A percentile compares a stretch with the other conserved stretches of the same genome.
phyloP scores from a whole-genome alignment of 2,329 filamentous ascomycete genomes.

The Fusarium sp. region DNA sequence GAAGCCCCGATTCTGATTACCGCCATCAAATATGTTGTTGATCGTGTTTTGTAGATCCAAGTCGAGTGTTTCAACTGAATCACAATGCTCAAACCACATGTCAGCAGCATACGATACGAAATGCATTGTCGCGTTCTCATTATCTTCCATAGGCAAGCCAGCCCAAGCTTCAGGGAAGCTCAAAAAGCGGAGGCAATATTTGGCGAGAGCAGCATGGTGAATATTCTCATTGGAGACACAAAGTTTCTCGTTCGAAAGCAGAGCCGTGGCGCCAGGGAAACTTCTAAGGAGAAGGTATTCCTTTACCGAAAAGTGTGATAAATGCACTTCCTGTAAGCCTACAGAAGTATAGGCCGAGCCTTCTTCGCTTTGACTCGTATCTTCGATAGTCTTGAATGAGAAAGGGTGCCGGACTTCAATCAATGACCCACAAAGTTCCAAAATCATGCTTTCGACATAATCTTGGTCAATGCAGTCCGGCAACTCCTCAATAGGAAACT shows the following conservation, averaged over 20 bases:
- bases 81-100: rapidly evolving
- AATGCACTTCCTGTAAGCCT: neutral
- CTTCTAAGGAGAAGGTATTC: neutral
- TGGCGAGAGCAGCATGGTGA: rapidly evolving
- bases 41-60: too few relatives aligned
- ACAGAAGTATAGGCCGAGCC: rapidly evolving
- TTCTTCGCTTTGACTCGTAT: rapidly evolving
- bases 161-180: rapidly evolving
- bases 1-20: neutral
- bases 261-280: rapidly evolving
- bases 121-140: rapidly evolving
- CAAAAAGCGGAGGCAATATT: rapidly evolving
- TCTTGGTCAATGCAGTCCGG: neutral
- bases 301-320: constrained; percentile 7
- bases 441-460: constrained; percentile 1
- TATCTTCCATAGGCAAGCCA: rapidly evolving
- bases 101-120: rapidly evolving
- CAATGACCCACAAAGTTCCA: neutral
- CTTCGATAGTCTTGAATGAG: rapidly evolving
- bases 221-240: rapidly evolving
- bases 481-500: rapidly evolving
- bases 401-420: neutral
- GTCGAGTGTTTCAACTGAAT: too few relatives aligned
- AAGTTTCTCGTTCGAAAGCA: rapidly evolving
- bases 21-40: too few relatives aligned